Base-by-base conservation (phyloP, 257 asterid genomes). In the Plantago elongata region DNA sequence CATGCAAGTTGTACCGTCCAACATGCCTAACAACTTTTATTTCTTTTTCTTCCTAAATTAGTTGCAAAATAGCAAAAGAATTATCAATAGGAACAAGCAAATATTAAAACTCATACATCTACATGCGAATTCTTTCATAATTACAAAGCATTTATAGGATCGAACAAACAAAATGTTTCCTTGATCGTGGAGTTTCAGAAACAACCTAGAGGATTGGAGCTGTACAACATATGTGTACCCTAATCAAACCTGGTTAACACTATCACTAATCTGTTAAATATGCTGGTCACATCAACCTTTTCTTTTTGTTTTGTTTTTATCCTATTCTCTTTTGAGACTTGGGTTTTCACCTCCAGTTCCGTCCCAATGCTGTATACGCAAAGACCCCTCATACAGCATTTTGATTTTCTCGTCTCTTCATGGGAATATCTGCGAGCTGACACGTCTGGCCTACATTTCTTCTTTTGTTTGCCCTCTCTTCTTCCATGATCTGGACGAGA, bases 401-500 rank as follows among this genome's bases (percentile, higher is more conserved):
- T 57, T 66, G 68, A 13, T 62, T 68, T 61, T 66, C 79, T 62
- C 45, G 74, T 37, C 18, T 64, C 55, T 45, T 62, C 43, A 61
- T 22, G 15, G 59, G 46, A 62, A 54, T 69, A 30, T 59, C 74
- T 54, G 18, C 5, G 13, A 55, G 59, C 75, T 72, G 73, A 64
- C 64, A 74, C 16, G 83, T 56, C 45, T 75, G 76, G 65, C 81
- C 85, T 14, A 70, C 43, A 60, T 74, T 77, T 68, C 85, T 77
- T 70, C 76, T 76, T 72, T 84, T 83, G 63, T 63, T 57, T 3
- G 68, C 70, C 61, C 80, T 77, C 67, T 81, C 94, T 70, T 83
- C 89, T 62, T 74, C 81, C 11, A 57, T 51, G 16, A 72, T 72
- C 90, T 84, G 77, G 42, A 59, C 16, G 9, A 17, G 51, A 34